A percentile compares a stretch with the other conserved stretches of the same genome.
phyloP scores from a whole-genome alignment of 148 eudicot genomes.

The Tetragonia tetragonoides region DNA sequence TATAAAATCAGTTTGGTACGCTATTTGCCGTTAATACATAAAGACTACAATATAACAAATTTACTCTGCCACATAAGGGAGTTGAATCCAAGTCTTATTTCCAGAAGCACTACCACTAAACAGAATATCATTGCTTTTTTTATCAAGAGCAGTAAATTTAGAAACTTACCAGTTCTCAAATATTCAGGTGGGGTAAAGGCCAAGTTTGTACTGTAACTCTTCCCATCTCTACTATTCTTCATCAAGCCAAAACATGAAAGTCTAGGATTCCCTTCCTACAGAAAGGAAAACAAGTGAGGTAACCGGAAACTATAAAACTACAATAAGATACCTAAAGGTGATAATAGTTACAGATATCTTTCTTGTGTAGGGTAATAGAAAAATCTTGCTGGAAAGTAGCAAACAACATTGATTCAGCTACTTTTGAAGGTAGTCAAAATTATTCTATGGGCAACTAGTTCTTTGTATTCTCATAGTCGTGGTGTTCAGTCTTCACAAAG shows the following conservation, averaged over 20 bases:
- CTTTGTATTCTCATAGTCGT: background rate
- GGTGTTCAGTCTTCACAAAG: background rate
- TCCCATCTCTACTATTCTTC: slow-evolving; percentile 98
- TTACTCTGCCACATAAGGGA: background rate
- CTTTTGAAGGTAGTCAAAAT: background rate
- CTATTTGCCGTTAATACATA: background rate
- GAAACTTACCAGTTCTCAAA: slow-evolving; percentile 73
- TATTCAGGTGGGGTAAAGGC: slow-evolving; percentile 98
- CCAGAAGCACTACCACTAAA: background rate
- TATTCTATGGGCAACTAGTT: background rate
- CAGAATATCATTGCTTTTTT: background rate
- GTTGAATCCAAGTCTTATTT: background rate
- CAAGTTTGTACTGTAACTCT: slow-evolving; percentile 94
- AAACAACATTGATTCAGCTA: background rate
- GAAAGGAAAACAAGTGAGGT: background rate
- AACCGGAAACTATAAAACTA: background rate
- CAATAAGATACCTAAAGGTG: background rate
- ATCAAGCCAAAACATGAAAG: slow-evolving; percentile 96
- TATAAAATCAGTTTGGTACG: background rate
- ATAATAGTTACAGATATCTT: background rate
- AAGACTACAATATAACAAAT: background rate
- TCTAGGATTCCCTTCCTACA: slow-evolving; percentile 83
- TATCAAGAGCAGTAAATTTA: background rate
- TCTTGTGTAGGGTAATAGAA: background rate
- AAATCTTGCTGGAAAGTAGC: background rate